Percentiles rank a stretch among this genome's conserved stretches.
Conservation (phyloP, 768 basidiomycete species). For the Chalciporus sphaerocephalus region DNA sequence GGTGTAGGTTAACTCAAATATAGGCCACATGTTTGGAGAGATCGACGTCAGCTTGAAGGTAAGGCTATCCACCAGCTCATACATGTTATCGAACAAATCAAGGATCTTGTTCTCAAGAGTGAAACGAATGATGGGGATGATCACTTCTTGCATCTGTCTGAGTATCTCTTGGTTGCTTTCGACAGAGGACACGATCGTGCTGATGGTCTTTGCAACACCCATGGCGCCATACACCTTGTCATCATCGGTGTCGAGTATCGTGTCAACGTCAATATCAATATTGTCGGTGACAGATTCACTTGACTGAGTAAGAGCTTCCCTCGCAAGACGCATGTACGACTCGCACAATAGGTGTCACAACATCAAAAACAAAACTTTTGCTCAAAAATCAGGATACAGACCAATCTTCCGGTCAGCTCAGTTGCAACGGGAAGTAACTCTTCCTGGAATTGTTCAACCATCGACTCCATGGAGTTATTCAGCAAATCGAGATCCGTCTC, state of each 20-base stretch:
- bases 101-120: slow-evolving; percentile 69
- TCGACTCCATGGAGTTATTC: slow-evolving; percentile 76
- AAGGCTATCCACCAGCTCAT: slow-evolving; percentile 77
- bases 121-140: slow-evolving; percentile 71
- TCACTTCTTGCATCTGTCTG: slow-evolving; percentile 73
- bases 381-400: slow-evolving; percentile 33
- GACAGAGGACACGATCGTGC: slow-evolving; percentile 70
- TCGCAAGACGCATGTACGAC: slow-evolving; percentile 74
- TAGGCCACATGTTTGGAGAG: slow-evolving; percentile 80
- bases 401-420: slow-evolving; percentile 72
- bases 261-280: slow-evolving; percentile 59
- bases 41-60: slow-evolving; percentile 78
- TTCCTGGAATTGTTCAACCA: slow-evolving; percentile 82
- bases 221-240: slow-evolving; percentile 87
- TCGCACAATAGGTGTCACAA: slow-evolving; percentile 50
- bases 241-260: slow-evolving; percentile 59
- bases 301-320: slow-evolving; percentile 53
- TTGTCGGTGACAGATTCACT: slow-evolving; percentile 49
- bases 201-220: slow-evolving; percentile 82
- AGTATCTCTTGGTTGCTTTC: slow-evolving; percentile 72
- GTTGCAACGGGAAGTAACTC: slow-evolving; percentile 83
- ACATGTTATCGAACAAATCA: slow-evolving; percentile 88
- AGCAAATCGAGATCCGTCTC: slow-evolving; percentile 87
- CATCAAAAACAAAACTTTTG: not conserved
- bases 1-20: slow-evolving; percentile 78